Percentiles rank a stretch among this genome's conserved stretches.
These are phyloP conservation scores for Talaromyces proteolyticus DNA, from an alignment of 495 filamentous ascomycete genomes.

Conservation along the genomic window DNA sequence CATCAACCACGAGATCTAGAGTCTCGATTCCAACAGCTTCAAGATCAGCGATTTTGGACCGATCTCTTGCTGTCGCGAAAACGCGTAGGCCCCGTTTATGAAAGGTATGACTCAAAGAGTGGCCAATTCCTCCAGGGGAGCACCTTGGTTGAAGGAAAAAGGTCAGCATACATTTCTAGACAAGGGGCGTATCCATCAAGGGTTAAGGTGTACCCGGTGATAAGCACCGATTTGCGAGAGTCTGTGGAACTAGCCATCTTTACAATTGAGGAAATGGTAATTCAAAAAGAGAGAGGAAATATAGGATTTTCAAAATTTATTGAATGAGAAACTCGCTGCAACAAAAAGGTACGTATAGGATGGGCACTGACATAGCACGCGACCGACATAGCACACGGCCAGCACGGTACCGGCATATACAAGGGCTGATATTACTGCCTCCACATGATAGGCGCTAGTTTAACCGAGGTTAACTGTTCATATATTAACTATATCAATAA, in stretches of 20 bases:
- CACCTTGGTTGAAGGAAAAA: slow-evolving; percentile 25
- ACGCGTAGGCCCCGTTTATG: slow-evolving; percentile 44
- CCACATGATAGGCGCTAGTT: too few species aligned
- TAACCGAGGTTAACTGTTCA: too few species aligned
- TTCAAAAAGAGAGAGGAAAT: background rate
- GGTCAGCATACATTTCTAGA: background rate
- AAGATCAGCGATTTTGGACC: slow-evolving; percentile 40
- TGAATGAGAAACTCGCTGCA: background rate
- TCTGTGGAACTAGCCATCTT: slow-evolving; percentile 15
- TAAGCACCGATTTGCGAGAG: slow-evolving; percentile 34
- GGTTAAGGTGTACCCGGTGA: slow-evolving; percentile 32
- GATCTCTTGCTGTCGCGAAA: slow-evolving; percentile 51
- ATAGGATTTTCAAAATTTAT: background rate
- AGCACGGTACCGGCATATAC: too few species aligned
- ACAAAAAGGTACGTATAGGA: background rate
- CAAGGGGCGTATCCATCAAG: background rate
- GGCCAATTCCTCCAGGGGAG: slow-evolving; percentile 53
- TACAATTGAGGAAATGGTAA: background rate
- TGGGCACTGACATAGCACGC: background rate
- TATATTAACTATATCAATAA: too few species aligned
- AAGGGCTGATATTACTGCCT: too few species aligned
- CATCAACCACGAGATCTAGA: slow-evolving; percentile 46
- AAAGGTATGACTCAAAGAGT: slow-evolving; percentile 52
- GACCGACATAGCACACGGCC: too few species aligned
- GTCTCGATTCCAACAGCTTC: slow-evolving; percentile 45